Conservation (phyloP, 2,329 filamentous ascomycete genomes). For the Ophiostoma ips region DNA sequence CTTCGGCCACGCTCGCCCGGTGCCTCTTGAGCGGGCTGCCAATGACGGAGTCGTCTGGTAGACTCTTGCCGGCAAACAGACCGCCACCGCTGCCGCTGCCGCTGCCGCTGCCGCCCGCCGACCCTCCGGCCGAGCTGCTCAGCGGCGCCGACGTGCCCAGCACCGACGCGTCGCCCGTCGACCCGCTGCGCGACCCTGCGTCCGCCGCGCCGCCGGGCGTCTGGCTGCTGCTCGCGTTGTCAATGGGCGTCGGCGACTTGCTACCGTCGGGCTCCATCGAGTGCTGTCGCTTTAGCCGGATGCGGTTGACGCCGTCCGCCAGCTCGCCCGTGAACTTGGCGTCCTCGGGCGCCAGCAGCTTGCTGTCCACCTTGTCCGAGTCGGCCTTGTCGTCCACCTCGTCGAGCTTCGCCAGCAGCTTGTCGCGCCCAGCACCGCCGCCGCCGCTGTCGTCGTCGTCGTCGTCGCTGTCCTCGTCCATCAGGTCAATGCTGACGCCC, state of each 20-base stretch:
- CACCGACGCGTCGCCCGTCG: conserved; percentile 18
- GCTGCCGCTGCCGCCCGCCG: no score
- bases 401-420: conserved; percentile 48
- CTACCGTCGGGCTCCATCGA: conserved; percentile 51
- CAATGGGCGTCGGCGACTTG: not conserved
- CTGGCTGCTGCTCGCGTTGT: conserved; percentile 14
- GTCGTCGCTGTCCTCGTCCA: conserved; percentile 58
- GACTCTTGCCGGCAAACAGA: conserved; percentile 26
- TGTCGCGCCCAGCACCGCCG: not conserved
- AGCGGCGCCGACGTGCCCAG: not conserved
- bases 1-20: conserved; percentile 44
- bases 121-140: not conserved
- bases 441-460: conserved; percentile 14
- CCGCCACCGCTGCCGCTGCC: conserved; percentile 1
- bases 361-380: conserved; percentile 31
- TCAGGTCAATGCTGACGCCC: conserved; percentile 54
- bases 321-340: conserved; percentile 59
- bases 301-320: conserved; percentile 67
- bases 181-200: conserved; percentile 16
- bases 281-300: conserved; percentile 73
- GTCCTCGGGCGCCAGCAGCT: conserved; percentile 56
- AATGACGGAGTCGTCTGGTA: conserved; percentile 35
- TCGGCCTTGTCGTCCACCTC: conserved; percentile 42
- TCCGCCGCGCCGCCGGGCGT: not conserved
- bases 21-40: conserved; percentile 68